These are phyloP conservation scores for Schwanniomyces etchellsii DNA, from an alignment of 1,139 yeast genomes.

Conservation along the genomic window DNA sequence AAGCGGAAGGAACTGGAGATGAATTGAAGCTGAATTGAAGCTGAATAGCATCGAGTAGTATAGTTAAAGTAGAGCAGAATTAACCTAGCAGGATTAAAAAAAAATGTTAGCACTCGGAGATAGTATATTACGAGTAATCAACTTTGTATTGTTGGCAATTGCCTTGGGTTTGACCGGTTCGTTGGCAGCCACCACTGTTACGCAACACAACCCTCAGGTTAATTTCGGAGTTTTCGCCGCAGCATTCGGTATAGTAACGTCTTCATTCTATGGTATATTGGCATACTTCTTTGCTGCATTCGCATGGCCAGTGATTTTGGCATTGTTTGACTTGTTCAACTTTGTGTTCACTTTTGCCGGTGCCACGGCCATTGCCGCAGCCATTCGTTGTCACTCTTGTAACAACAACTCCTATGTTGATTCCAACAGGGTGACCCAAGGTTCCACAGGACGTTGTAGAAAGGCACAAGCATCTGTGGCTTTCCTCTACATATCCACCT, in stretches of 20 bases:
- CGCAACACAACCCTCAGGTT: conserved; percentile 68
- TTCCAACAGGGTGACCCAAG: conserved; percentile 66
- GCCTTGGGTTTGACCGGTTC: conserved; percentile 84
- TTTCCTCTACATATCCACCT: conserved; percentile 83
- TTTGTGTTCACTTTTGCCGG: conserved; percentile 89
- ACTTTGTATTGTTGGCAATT: conserved; percentile 71
- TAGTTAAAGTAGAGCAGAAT: background rate
- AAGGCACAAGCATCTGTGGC: conserved; percentile 90
- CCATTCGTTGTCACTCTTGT: conserved; percentile 83
- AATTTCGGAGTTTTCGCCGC: conserved; percentile 84
- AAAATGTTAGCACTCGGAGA: conserved; percentile 66
- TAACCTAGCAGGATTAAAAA: conserved; percentile 1
- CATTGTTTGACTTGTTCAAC: conserved; percentile 77
- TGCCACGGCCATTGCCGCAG: conserved; percentile 91
- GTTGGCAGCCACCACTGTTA: conserved; percentile 61
- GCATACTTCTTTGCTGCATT: conserved; percentile 76
- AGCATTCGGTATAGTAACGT: conserved; percentile 77
- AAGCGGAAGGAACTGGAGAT: no score
- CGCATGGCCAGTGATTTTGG: conserved; percentile 82
- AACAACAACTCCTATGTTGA: conserved; percentile 58
- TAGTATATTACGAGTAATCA: conserved; percentile 63
- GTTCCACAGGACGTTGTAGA: conserved; percentile 81
- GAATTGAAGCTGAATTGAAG: no score
- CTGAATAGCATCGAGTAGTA: no score
- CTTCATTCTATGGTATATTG: conserved; percentile 69